Base-by-base conservation (phyloP, 306 rosid genomes). In the Rubus idaeus region DNA sequence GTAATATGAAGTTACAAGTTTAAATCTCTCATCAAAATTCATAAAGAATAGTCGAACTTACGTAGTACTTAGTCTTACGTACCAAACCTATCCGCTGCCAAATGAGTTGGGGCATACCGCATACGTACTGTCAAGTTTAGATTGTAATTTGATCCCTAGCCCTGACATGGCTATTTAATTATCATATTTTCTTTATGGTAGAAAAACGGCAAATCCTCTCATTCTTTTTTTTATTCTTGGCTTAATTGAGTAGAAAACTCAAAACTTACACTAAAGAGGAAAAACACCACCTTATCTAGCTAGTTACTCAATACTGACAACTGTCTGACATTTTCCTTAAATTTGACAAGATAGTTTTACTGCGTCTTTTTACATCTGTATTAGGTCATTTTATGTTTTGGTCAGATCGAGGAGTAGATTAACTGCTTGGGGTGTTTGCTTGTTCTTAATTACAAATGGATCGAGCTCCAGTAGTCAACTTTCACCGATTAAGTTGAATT, bases 401-500 rank as follows among this genome's bases (percentile, higher is more conserved):
- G 67, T 11, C 67, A 61, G 42, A n/a, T n/a, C n/a, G n/a, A 61
- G 4, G 41, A 14, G 12, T 30, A 5, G 67, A 21, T 37, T 16
- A 63, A 35, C 69, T 39, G 46, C 67, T 30, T 30, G 42, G 30
- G 42, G 9, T 10, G 17, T 26, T 52, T 60, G 17, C 65, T 62
- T 35, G 18, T 6, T 62, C 21, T 5, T 12, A 61, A 30, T 1
- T 18, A 61, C 2, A 17, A 17, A 61, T 37, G 21, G 21, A 63
- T 37, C 41, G n/a, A 26, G 66, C 66, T 26, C 14, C 66, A 61
- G 18, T 63, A 37, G 46, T 63, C 69, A 63, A 63, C 68, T 63
- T 63, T 63, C 69, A 35, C 46, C 69, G 2, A 0, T 30, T 30
- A 16, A 37, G 69, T 37, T 63, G 46, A 63, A 39, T 7, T 30